Evolutionary conservation across 345 rosid genomes (phyloP), one percentile per base, ranked within the genome.

Genomic region (Atalantia buxifolia): DNA sequence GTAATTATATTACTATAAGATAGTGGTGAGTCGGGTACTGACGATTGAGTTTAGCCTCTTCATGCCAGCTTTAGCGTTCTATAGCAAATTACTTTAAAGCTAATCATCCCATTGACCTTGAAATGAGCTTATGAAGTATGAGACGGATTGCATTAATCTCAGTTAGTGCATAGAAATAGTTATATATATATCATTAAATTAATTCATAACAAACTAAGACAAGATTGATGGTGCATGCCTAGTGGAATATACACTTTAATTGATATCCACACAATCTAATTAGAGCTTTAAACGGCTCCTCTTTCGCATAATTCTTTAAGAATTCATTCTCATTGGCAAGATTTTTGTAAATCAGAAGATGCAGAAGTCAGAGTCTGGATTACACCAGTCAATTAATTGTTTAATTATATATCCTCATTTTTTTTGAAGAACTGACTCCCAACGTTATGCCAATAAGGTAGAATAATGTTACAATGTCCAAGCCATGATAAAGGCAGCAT

Each of bases 71-170:
- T 70, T 7, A 45, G 50, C 21, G 33, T 25, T 5, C 10, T 13
- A 67, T 6, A 18, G 19, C 19, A 66, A 7, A 66, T 28, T 24
- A 7, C 16, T 13, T 64, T 64, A 67, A 22, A 36, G 30, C 25
- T 38, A 73, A 74, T 24, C 31, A 60, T 38, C 67, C 27, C 35
- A 5, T 12, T 53, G 22, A 53, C 19, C n/a, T 16, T 53, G 57
- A 27, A 14, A 7, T 45, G 59, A 45, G 24, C 12, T 69, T 70
- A 30, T 30, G 71, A 76, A 24, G 56, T 55, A 24, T 76, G 79
- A 76, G 72, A 76, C 8, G 79, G 79, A 76, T 66, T 12, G 56
- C 79, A 76, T 55, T 57, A 45, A 45, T 45, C 50, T 33, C 36
- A 13, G 66, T 33, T 72, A 59, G 66, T 59, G 65, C 65, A 50